A percentile compares a stretch with the other conserved stretches of the same genome.
Conservation (phyloP, 257 asterid species). For the Nicotiana benthamiana region DNA sequence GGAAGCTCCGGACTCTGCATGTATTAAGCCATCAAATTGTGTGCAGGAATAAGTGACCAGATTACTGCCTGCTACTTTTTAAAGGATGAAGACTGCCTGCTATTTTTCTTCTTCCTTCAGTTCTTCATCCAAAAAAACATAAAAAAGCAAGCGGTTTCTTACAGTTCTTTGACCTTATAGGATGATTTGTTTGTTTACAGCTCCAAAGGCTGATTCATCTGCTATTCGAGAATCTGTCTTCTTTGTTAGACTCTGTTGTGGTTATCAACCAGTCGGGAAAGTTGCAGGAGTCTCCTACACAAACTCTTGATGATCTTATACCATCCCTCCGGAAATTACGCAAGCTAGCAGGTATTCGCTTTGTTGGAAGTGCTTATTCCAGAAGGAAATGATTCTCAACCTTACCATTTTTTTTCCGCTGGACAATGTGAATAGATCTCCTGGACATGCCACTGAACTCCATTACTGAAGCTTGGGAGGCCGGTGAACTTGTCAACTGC, state of each 20-base stretch:
- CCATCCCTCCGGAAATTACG: constrained; percentile 62
- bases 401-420: neutral
- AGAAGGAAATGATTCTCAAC: neutral
- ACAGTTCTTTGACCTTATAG: neutral
- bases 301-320: constrained; percentile 31
- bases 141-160: neutral
- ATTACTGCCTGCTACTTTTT: neutral
- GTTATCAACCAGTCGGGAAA: constrained; percentile 26
- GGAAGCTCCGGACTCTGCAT: neutral
- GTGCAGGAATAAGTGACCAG: neutral
- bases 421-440: constrained; percentile 43
- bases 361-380: neutral
- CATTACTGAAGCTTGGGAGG: constrained; percentile 77
- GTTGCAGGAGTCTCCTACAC: constrained; percentile 36
- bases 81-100: no score
- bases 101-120: no score
- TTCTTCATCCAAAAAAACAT: no score
- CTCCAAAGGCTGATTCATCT: constrained; percentile 73
- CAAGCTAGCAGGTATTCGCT: constrained; percentile 60
- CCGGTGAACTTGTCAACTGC: constrained; percentile 70
- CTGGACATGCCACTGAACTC: constrained; percentile 91
- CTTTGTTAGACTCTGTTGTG: constrained; percentile 56
- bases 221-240: constrained; percentile 69
- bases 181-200: constrained; percentile 29
- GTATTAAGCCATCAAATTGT: neutral